phyloP scores from a whole-genome alignment of 2,329 filamentous ascomycete genomes.

The Pseudonectria foliicola region DNA sequence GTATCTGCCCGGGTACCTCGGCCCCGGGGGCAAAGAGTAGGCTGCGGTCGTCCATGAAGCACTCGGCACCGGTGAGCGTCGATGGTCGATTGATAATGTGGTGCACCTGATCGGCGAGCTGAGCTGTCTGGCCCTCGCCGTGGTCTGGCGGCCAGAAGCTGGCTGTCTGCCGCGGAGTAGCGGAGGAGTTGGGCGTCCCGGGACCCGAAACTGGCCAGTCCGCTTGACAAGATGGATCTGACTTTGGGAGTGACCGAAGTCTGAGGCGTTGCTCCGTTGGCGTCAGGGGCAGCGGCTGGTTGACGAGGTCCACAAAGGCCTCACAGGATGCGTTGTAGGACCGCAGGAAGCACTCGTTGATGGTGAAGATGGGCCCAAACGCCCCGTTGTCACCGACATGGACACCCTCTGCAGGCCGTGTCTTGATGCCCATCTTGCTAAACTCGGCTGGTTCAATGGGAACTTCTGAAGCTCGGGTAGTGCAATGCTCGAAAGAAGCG shows the following conservation, averaged over 20 bases:
- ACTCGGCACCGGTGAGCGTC: constrained; percentile 30
- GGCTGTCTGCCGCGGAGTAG: constrained; percentile 1
- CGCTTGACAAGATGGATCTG: background rate
- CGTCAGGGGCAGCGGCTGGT: constrained; percentile 34
- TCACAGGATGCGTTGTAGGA: constrained; percentile 46
- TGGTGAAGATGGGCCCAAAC: constrained; percentile 36
- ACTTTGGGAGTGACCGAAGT: constrained; percentile 28
- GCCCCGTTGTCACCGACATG: constrained; percentile 43
- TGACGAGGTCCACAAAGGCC: constrained; percentile 54
- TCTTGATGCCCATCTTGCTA: constrained; percentile 26
- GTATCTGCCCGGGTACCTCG: constrained; percentile 6
- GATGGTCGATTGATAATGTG: constrained; percentile 28
- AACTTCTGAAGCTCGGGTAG: too few relatives aligned
- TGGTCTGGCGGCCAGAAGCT: constrained; percentile 19
- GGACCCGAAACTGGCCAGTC: background rate
- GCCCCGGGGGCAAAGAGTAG: constrained; percentile 34
- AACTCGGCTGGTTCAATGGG: constrained; percentile 10
- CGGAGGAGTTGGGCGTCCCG: too few relatives aligned
- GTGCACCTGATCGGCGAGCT: constrained; percentile 19
- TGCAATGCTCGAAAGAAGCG: too few relatives aligned
- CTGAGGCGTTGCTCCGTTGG: constrained; percentile 32
- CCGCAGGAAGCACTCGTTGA: constrained; percentile 47
- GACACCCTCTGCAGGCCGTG: constrained; percentile 15
- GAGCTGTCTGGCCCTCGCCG: background rate
- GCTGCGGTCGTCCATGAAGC: constrained; percentile 39